Conservation (phyloP, 352 stramenopile genomes). For the Pythium monospermum region DNA sequence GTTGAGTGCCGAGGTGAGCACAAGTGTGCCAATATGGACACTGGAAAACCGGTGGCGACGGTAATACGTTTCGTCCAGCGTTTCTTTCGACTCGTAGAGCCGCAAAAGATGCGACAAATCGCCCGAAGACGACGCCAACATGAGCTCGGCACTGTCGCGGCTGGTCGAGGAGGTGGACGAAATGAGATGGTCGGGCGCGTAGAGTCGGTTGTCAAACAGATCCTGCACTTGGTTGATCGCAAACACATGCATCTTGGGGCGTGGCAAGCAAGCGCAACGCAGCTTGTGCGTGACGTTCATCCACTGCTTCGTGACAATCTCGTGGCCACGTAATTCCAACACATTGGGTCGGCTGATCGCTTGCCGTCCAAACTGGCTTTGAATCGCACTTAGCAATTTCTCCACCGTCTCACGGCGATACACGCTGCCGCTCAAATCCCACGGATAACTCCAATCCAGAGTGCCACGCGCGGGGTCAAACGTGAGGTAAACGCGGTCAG, state of each 20-base stretch:
- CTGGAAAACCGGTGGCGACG: slow-evolving; percentile 43
- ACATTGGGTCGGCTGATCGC: slow-evolving; percentile 54
- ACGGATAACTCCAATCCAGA: slow-evolving; percentile 83
- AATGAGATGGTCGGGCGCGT: slow-evolving; percentile 20
- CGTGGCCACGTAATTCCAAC: slow-evolving; percentile 53
- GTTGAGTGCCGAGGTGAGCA: slow-evolving; percentile 24
- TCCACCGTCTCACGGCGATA: slow-evolving; percentile 40
- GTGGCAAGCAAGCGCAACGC: slow-evolving; percentile 38
- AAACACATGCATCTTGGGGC: slow-evolving; percentile 68
- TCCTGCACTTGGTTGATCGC: slow-evolving; percentile 86
- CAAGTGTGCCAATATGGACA: slow-evolving; percentile 78
- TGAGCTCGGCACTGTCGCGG: slow-evolving; percentile 4
- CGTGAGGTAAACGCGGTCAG: slow-evolving; percentile 22
- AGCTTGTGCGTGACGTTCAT: slow-evolving; percentile 23
- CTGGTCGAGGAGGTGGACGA: slow-evolving; percentile 11
- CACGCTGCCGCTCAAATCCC: slow-evolving; percentile 81
- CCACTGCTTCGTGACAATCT: slow-evolving; percentile 31
- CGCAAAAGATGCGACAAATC: slow-evolving; percentile 28
- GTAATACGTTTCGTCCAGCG: slow-evolving; percentile 58
- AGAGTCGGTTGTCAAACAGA: slow-evolving; percentile 68
- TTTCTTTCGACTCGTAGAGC: slow-evolving; percentile 29
- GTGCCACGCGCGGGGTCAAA: slow-evolving; percentile 43
- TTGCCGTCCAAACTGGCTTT: slow-evolving; percentile 21
- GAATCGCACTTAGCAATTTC: slow-evolving; percentile 29
- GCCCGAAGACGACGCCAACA: slow-evolving; percentile 3